Evolutionary conservation across 345 rosid species (phyloP).

Genomic region (Geranium brycei): DNA sequence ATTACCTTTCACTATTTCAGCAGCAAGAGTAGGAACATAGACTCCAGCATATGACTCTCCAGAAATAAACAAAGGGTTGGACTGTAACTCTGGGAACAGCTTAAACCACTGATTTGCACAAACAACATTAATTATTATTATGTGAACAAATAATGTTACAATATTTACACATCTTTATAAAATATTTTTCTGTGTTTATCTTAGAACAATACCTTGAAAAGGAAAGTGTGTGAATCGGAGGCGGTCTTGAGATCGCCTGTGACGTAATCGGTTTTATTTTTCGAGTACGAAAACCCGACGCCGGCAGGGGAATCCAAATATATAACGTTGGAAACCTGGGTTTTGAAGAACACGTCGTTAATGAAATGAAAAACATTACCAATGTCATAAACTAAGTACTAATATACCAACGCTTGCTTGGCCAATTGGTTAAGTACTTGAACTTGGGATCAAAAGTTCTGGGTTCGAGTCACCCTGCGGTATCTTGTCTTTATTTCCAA

Average conservation of each 20-base stretch:
- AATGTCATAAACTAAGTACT: no score
- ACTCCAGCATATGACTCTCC: constrained; percentile 97
- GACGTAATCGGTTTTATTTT: constrained; percentile 33
- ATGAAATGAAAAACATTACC: no score
- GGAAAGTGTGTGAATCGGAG: constrained; percentile 50
- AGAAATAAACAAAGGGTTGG: constrained; percentile 62
- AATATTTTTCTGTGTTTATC: no score
- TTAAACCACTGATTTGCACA: constrained; percentile 56
- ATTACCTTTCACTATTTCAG: constrained; percentile 58
- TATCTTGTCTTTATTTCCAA: no score
- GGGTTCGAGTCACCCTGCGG: no score
- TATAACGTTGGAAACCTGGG: constrained; percentile 64
- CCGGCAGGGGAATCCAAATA: constrained; percentile 89
- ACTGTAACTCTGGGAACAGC: constrained; percentile 60
- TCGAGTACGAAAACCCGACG: constrained; percentile 72
- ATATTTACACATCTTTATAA: no score
- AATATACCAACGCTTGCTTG: no score
- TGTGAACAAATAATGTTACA: no score
- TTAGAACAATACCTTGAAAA: constrained; percentile 39
- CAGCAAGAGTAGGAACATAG: constrained; percentile 74
- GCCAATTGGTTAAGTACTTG: no score
- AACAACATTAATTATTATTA: constrained; percentile 1
- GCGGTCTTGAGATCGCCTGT: constrained; percentile 65
- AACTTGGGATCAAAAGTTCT: no score
- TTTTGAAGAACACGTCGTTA: constrained; percentile 2